Evolutionary conservation across 345 rosid genomes (phyloP), one percentile per base, ranked within the genome.

Genomic region (Bruguiera parviflora): DNA sequence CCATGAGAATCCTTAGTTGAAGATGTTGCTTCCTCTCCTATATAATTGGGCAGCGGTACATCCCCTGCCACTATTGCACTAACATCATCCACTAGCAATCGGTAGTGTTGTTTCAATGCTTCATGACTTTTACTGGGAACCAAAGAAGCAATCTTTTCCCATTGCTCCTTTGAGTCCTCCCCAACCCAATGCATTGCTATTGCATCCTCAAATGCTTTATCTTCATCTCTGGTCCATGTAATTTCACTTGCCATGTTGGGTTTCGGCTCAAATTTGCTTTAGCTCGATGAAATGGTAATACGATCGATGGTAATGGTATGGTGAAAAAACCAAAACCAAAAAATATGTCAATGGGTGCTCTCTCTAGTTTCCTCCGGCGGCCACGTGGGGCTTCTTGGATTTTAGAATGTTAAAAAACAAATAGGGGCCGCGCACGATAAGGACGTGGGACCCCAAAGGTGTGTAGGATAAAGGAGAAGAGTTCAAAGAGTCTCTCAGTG

Each of bases 201-300:
- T 59, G 87, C 89, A 62, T 83, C 84, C 76, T 92, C 97, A 57
- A 92, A 92, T 10, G 90, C 85, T 66, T 82, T 90, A 35, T 92
- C 96, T 67, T 90, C 98, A 71, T 87, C 98, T 71, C 83, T 86
- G 78, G 84, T 90, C 98, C 98, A 92, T 53, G 65, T 68, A 35
- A 62, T 69, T 65, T 73, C 75, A 75, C 77, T 80, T 60, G 82
- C 83, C 96, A 88, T 87, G 56, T 47, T 62, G 63, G 32, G 32
- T 56, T 63, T 35, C 18, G n/a, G 29, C 27, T 28, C 2, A n/a
- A 25, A 25, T 25, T 27, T 47, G 27, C 24, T 16, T 58, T n/a
- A 2, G 27, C 29, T 51, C 67, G 8, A 53, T 21, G 69, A 5
- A 25, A 25, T 63, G 61, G 49, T 53, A 24, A 53, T 47, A 18